Base-by-base conservation (phyloP, 1,284 basidiomycete genomes). In the Peniophora sp. region DNA sequence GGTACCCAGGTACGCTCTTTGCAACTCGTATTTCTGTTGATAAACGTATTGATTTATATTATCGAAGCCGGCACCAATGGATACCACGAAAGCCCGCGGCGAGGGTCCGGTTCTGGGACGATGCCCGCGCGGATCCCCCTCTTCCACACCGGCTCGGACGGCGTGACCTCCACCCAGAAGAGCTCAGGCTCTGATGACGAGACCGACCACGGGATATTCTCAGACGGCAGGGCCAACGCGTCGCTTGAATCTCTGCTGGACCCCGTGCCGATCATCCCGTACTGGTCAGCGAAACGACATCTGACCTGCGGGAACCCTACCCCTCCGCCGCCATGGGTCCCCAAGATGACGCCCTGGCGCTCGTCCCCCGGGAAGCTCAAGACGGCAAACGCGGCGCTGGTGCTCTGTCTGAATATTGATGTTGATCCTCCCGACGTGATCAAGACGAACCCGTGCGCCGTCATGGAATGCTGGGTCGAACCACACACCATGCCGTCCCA, bases 391-490 rank as follows among this genome's bases (percentile, higher is more conserved):
- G 96, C 92, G 1, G 91, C 90, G 0, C 78, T 99, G n/a, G 90
- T 97, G 14, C 78, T 98, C 55, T 99, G 96, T 64, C 76, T 99
- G 43, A 98, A 99, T 70, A 92, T 99, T 62, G 95, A 97, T 51
- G 93, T 97, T 41, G 96, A 99, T 63, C 96, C 96, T 15, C 96
- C 96, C 52, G 96, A 99, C 63, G 77, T 97, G 47, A 88, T 97
- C 69, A 99, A 98, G 75, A 98, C 97, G 9, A 91, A 89, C 57
- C 97, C 96, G 1, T 97, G 93, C 62, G 94, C 96, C 0, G 87
- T 90, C 48, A 76, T 97, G 48, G 96, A 99, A 68, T 95, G 93
- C 59, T 99, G 96, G 96, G 90, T 98, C 42, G 96, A 99, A 68
- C 96, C 96, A 2, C 87, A 88, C 56, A 87, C 85, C 24, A 80